phyloP scores from a whole-genome alignment of 2,329 filamentous ascomycete genomes.

The Aspergillus ustus region DNA sequence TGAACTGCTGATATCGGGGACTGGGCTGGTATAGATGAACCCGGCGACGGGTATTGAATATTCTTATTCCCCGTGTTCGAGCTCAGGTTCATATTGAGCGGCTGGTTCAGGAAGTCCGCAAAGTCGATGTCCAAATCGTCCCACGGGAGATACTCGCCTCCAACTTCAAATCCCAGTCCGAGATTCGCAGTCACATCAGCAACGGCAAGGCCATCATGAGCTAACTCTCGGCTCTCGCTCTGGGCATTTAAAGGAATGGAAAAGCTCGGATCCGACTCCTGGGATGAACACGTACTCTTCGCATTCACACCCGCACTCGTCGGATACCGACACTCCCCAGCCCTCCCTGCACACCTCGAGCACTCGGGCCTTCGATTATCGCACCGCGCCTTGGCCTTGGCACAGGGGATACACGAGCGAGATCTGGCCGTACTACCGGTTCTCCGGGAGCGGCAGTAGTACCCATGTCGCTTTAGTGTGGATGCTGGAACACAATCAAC shows the following conservation, averaged over 20 bases:
- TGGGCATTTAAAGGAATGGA: too few species aligned
- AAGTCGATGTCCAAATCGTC: neutral
- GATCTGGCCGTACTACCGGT: constrained; percentile 26
- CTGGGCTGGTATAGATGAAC: neutral
- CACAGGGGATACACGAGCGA: constrained; percentile 46
- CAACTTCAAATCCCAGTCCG: neutral
- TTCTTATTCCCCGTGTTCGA: neutral
- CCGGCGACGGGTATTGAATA: neutral
- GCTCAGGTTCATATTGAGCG: neutral
- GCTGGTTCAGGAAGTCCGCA: neutral
- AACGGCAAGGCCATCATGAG: neutral
- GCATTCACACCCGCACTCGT: constrained; percentile 24
- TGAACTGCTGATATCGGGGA: neutral
- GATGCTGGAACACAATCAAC: constrained; percentile 33
- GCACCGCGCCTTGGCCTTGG: constrained; percentile 44
- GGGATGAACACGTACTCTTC: neutral
- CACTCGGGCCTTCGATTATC: constrained; percentile 44
- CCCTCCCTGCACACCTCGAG: constrained; percentile 44
- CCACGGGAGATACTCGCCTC: neutral
- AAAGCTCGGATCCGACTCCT: neutral
- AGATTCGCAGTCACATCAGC: neutral
- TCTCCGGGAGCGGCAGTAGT: constrained; percentile 50
- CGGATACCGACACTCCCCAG: constrained; percentile 43
- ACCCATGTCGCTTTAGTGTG: constrained; percentile 51
- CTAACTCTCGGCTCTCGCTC: neutral